Base-by-base conservation (phyloP, 257 asterid genomes). In the Petunia axillaris region DNA sequence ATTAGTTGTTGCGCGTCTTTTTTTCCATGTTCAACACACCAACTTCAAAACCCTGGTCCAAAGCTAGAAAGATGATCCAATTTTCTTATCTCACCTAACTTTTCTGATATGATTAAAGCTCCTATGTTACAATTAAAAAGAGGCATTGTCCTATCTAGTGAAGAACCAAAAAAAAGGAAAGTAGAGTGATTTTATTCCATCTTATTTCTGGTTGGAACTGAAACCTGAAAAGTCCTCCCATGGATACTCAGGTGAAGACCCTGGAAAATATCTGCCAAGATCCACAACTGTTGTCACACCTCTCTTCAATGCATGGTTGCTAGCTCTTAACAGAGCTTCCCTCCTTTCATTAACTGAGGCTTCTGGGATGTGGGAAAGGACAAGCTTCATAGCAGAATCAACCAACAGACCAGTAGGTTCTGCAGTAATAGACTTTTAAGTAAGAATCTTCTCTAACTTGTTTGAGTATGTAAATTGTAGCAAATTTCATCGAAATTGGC, bases 201-300 rank as follows among this genome's bases (percentile, higher is more conserved):
- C 44, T 14, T 71, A 46, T 71, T 25, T 71, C 44, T 36, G 36
- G 62, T 71, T 1, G 3, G 44, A 71, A 71, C 62, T 71, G 62
- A 71, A 82, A 95, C 99, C 99, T 95, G 95, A 87, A 15, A 90
- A 90, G 87, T 95, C 99, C 84, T 93, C 95, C 99, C 98, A 95
- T 6, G 99, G 85, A 62, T 83, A 85, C 76, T 93, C 94, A 50
- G 91, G 79, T 39, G 94, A 83, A 81, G 83, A 86, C 73, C 99
- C 97, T 64, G 99, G 99, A 88, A 86, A 87, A 77, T 93, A 93
- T 87, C 97, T 89, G 67, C 99, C 99, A 65, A 93, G 53, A 82
- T 95, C 99, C 67, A 92, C 96, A 65, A 95, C 91, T 77, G 99
- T 84, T 44, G 99, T 95, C 82, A 93, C 98, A 83, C 99, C 99